Evolutionary conservation across 1,284 basidiomycete genomes (phyloP), one percentile per base, ranked within the genome.

Genomic region (Cutaneotrichosporon cavernicola): DNA sequence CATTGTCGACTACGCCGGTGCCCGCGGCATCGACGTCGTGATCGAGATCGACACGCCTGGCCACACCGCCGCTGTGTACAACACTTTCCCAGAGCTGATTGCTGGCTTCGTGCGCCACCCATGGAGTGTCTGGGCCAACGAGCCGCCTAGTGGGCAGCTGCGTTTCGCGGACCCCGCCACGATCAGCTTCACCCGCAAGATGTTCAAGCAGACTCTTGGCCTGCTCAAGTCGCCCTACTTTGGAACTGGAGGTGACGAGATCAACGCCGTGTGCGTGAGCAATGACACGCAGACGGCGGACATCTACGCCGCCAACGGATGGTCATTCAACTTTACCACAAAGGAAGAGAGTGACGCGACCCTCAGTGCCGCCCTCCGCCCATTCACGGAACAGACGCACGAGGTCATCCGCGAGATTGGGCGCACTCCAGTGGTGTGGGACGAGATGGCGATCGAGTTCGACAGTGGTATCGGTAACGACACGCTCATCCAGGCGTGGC

Each of bases 121-220:
- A 0, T 91, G 89, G 89, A 50, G 34, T 2, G 18, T 5, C 7
- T 40, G 53, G 51, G 67, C 67, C 10, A 50, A 61, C 57, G 88
- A 92, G 74, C 90, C 90, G 4, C 91, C 92, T 1, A 85, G 90
- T 0, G 91, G 91, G 43, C 90, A 92, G 79, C 84, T 93, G 22
- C 87, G 88, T 50, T 82, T 92, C 68, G 86, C 89, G 4, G 84
- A 84, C 4, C 70, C 78, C 40, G 72, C 72, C 13, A 84, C 82
- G 0, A 72, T 79, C 58, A 76, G 82, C 11, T 87, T 85, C 69
- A 83, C 85, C 10, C 72, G 78, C 7, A 75, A 76, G 10, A 73
- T 89, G 34, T 82, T 88, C 67, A 68, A 69, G 1, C 62, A 69
- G 4, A 70, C 80, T 5, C 62, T 63, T 4, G 50, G 58, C 1